A percentile compares a stretch with the other conserved stretches of the same genome.
Conservation (phyloP, 208 protist genomes). For the Wallacemonas rigidus region DNA sequence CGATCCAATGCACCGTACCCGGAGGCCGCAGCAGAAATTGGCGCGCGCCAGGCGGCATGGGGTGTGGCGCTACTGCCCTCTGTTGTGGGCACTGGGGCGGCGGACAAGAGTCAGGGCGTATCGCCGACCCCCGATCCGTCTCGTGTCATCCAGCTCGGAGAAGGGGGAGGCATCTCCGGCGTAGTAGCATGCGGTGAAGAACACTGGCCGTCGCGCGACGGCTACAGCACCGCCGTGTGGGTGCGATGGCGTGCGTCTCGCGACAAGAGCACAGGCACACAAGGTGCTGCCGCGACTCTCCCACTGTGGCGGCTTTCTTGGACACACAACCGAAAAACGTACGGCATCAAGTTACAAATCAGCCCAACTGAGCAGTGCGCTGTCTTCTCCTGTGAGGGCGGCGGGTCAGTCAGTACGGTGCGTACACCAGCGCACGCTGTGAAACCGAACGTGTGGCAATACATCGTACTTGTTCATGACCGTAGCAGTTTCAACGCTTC, state of each 20-base stretch:
- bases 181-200: conserved; percentile 31
- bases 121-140: not conserved
- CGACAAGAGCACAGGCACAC: conserved; percentile 20
- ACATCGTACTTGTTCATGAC: conserved; percentile 9
- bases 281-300: not conserved
- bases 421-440: not conserved
- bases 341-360: not conserved
- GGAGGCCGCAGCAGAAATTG: not conserved
- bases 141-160: conserved; percentile 37
- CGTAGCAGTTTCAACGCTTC: conserved; percentile 15
- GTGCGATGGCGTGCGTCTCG: conserved; percentile 34
- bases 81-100: not conserved
- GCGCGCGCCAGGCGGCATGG: conserved; percentile 32
- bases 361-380: not conserved
- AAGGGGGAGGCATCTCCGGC: conserved; percentile 43
- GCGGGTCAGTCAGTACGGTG: not conserved
- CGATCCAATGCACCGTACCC: not conserved
- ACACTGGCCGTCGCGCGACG: conserved; percentile 59
- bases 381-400: conserved; percentile 3
- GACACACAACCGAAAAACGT: conserved; percentile 13
- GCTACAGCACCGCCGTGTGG: conserved; percentile 50
- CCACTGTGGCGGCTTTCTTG: conserved; percentile 7
- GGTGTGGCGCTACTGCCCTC: conserved; percentile 24
- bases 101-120: not conserved
- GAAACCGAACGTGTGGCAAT: not conserved